Percentiles rank a stretch among this genome's conserved stretches.
Conservation (phyloP, 2,329 filamentous ascomycete genomes). For the Xylariaceae sp. region DNA sequence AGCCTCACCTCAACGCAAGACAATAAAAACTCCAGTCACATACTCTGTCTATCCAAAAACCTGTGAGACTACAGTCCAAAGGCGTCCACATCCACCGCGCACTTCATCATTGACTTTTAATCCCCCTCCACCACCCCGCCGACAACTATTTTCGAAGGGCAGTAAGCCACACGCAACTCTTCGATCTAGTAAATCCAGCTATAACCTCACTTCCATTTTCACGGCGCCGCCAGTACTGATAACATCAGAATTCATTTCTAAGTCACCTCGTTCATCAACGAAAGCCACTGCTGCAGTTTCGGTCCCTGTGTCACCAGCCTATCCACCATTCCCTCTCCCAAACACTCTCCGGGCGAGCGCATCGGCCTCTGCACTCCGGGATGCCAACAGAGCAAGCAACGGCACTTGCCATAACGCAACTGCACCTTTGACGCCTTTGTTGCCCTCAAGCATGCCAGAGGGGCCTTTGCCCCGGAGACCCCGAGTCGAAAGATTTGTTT, state of each 20-base stretch:
- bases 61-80: slow-evolving; percentile 8
- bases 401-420: slow-evolving; percentile 13
- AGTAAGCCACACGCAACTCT: slow-evolving; percentile 23
- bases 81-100: slow-evolving; percentile 32
- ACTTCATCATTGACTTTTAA: slow-evolving; percentile 27
- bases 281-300: slow-evolving; percentile 11
- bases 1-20: slow-evolving; percentile 14
- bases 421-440: slow-evolving; percentile 19
- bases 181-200: slow-evolving; percentile 16
- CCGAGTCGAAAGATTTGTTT: slow-evolving; percentile 30
- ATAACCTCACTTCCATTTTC: slow-evolving; percentile 13
- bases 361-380: slow-evolving; percentile 25
- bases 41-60: slow-evolving; percentile 43
- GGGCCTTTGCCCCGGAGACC: slow-evolving; percentile 21
- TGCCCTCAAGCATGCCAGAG: slow-evolving; percentile 19
- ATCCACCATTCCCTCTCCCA: slow-evolving; percentile 21
- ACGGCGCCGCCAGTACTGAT: slow-evolving; percentile 6
- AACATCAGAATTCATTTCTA: neutral
- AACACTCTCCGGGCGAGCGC: slow-evolving; percentile 18
- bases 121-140: slow-evolving; percentile 23
- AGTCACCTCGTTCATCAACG: slow-evolving; percentile 4
- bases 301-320: slow-evolving; percentile 24
- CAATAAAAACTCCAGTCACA: slow-evolving; percentile 19
- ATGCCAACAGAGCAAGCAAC: slow-evolving; percentile 4
- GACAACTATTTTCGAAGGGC: slow-evolving; percentile 20